phyloP scores from a whole-genome alignment of 192 early-diverging fungal species.

The Mycoemilia scoparia region DNA sequence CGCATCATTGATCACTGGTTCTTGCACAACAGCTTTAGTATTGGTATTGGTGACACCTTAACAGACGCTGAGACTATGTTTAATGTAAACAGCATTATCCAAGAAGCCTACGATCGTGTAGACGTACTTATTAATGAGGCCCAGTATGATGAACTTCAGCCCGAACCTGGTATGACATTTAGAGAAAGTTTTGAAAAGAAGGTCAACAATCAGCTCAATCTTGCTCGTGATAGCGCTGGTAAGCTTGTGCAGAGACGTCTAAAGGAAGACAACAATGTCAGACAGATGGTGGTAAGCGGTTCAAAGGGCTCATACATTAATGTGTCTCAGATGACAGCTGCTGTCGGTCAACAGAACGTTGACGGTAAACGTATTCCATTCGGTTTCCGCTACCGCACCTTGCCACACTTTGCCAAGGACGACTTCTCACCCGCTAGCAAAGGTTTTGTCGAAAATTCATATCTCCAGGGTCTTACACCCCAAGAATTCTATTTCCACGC shows the following conservation, averaged over 20 bases:
- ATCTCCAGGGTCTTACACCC: slow-evolving; percentile 72
- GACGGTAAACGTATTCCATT: slow-evolving; percentile 97
- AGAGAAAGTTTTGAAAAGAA: slow-evolving; percentile 79
- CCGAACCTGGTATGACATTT: slow-evolving; percentile 79
- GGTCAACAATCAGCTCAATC: slow-evolving; percentile 74
- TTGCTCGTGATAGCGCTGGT: slow-evolving; percentile 81
- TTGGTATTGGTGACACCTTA: slow-evolving; percentile 94
- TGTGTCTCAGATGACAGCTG: slow-evolving; percentile 93
- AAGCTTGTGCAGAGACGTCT: slow-evolving; percentile 63
- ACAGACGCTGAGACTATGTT: slow-evolving; percentile 69
- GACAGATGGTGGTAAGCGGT: slow-evolving; percentile 90
- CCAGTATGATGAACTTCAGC: slow-evolving; percentile 65
- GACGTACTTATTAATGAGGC: slow-evolving; percentile 62
- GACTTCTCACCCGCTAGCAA: slow-evolving; percentile 77
- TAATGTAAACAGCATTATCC: slow-evolving; percentile 57
- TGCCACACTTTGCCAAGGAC: slow-evolving; percentile 96
- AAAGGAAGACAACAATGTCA: slow-evolving; percentile 86
- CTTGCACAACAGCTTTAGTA: slow-evolving; percentile 83
- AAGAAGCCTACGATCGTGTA: slow-evolving; percentile 57
- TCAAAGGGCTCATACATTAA: slow-evolving; percentile 95
- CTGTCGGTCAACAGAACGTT: slow-evolving; percentile 99
- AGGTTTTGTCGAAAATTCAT: slow-evolving; percentile 33
- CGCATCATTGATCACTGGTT: slow-evolving; percentile 93
- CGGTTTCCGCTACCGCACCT: slow-evolving; percentile 81
- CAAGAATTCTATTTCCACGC: slow-evolving; percentile 99